Evolutionary conservation across 768 basidiomycete species (phyloP).

Genomic region (Suillus cothurnatus): DNA sequence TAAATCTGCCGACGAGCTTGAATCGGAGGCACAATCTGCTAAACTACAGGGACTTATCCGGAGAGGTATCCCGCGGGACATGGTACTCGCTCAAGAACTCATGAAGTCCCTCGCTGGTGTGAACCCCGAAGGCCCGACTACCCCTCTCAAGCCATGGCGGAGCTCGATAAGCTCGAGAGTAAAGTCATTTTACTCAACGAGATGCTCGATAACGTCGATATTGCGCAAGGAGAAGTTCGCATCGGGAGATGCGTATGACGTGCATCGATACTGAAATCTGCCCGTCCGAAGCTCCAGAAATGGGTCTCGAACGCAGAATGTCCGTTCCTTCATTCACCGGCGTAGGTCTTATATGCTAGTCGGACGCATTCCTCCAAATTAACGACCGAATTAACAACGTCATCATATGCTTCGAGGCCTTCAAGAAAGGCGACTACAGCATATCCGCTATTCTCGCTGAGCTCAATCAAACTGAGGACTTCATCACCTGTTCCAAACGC

Average conservation of each 20-base stretch:
- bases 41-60: conserved; percentile 99
- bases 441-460: conserved; percentile 60
- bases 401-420: conserved; percentile 86
- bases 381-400: conserved; percentile 98
- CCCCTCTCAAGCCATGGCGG: conserved; percentile 82
- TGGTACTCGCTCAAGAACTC: conserved; percentile 93
- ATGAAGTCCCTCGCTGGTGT: conserved; percentile 97
- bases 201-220: conserved; percentile 91
- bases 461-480: conserved; percentile 26
- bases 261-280: conserved; percentile 70
- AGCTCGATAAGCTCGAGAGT: conserved; percentile 92
- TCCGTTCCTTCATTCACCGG: conserved; percentile 5
- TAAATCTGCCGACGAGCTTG: conserved; percentile 94
- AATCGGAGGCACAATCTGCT: conserved; percentile 93
- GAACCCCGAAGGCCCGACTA: conserved; percentile 94
- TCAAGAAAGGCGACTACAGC: conserved; percentile 89
- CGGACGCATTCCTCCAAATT: conserved; percentile 91
- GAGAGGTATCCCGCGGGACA: conserved; percentile 91
- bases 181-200: conserved; percentile 97
- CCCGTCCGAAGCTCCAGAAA: conserved; percentile 94
- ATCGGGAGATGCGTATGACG: conserved; percentile 91
- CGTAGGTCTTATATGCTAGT: conserved; percentile 9
- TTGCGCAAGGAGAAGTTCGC: conserved; percentile 74
- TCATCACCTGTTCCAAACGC: conserved; percentile 19
- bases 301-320: conserved; percentile 94